Percentiles rank a stretch among this genome's conserved stretches.
Conservation (phyloP, 495 filamentous ascomycete species). For the Trichoderma gamsii region DNA sequence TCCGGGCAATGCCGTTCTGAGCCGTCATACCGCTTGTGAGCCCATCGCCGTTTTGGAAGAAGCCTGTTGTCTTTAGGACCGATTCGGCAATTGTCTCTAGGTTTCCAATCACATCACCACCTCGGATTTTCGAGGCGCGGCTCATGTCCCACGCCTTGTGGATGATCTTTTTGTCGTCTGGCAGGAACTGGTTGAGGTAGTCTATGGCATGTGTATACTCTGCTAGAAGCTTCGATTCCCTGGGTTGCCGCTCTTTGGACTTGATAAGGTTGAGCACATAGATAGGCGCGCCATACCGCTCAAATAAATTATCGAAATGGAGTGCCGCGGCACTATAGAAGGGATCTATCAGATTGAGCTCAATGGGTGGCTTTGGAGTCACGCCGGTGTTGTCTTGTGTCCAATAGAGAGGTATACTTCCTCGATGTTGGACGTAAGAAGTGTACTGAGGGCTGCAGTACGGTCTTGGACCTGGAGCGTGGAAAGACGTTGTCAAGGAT, state of each 20-base stretch:
- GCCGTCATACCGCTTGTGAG: conserved; percentile 56
- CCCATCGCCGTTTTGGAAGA: conserved; percentile 86
- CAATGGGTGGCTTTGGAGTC: conserved; percentile 90
- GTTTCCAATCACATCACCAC: conserved; percentile 89
- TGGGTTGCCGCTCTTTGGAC: conserved; percentile 77
- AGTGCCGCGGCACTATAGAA: conserved; percentile 94
- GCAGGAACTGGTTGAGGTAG: conserved; percentile 94
- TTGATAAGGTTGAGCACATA: conserved; percentile 95
- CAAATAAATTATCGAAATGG: conserved; percentile 94
- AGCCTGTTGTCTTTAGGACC: conserved; percentile 75
- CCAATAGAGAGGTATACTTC: conserved; percentile 96
- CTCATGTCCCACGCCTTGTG: conserved; percentile 99
- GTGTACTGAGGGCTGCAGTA: conserved; percentile 88
- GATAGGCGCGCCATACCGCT: conserved; percentile 85
- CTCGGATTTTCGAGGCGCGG: conserved; percentile 85
- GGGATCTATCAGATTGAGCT: conserved; percentile 87
- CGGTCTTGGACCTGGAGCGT: conserved; percentile 78
- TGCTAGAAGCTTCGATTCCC: conserved; percentile 82
- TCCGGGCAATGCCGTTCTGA: conserved; percentile 89
- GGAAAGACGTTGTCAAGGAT: conserved; percentile 87
- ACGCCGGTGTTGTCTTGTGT: conserved; percentile 95
- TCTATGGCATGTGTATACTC: conserved; percentile 85
- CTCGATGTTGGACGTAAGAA: conserved; percentile 93
- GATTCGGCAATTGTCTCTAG: conserved; percentile 84
- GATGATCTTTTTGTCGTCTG: conserved; percentile 72